These are phyloP conservation scores for Musa itinerans DNA, from an alignment of 176 grass and related monocot species.

Conservation along the genomic window DNA sequence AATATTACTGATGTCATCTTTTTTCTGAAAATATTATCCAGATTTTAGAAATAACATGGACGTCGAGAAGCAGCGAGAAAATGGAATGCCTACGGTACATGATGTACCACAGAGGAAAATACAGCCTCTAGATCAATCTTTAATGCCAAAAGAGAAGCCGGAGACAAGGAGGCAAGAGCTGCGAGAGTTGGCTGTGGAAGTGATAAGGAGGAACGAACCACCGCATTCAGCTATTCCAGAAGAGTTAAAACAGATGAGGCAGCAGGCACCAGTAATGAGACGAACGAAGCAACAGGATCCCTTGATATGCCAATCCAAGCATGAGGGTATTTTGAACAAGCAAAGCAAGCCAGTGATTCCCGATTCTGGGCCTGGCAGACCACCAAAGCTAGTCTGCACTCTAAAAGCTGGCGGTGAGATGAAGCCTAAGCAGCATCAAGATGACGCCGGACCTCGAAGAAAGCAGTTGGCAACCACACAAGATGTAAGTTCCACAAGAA, in stretches of 20 bases:
- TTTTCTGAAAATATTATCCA: neutral
- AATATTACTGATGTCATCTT: neutral
- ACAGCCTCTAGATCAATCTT: neutral
- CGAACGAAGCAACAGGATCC: conserved; percentile 13
- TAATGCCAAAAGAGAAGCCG: neutral
- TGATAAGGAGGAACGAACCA: too few relatives aligned
- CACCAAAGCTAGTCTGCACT: conserved; percentile 3
- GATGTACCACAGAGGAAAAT: neutral
- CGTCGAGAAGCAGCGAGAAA: neutral
- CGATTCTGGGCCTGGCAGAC: conserved; percentile 21
- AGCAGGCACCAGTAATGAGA: conserved; percentile 25
- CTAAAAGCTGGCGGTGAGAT: conserved; percentile 1
- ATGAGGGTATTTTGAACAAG: conserved; percentile 27
- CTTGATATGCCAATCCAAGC: conserved; percentile 6
- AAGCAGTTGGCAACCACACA: conserved; percentile 9
- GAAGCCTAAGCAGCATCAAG: conserved; percentile 35
- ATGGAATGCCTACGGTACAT: conserved; percentile 11
- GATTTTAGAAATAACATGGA: conserved; percentile 10
- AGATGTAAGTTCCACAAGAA: conserved; percentile 36
- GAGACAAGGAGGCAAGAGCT: too few relatives aligned
- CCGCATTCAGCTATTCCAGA: conserved; percentile 17
- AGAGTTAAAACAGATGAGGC: conserved; percentile 25
- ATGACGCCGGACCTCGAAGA: conserved; percentile 18
- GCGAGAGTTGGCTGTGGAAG: too few relatives aligned
- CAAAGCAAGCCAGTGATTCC: conserved; percentile 20